Evolutionary conservation across 2,329 filamentous ascomycete genomes (phyloP).

Genomic region (Diaporthe aspalathi): DNA sequence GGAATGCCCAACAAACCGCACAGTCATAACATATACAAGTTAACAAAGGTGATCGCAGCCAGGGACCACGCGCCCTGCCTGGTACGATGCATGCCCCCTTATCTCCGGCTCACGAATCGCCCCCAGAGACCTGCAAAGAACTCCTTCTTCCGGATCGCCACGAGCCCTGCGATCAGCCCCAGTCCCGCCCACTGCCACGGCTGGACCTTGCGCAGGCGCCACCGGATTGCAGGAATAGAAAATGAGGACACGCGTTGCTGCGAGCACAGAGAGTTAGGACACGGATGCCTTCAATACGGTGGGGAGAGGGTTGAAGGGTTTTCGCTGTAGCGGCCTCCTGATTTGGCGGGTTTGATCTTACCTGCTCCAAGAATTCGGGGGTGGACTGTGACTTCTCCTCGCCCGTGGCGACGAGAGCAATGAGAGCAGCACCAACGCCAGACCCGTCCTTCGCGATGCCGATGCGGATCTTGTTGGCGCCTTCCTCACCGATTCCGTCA

Average conservation of each 20-base stretch:
- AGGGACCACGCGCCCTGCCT: neutral
- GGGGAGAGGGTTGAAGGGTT: neutral
- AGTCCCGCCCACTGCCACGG: slow-evolving; percentile 40
- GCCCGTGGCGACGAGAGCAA: slow-evolving; percentile 86
- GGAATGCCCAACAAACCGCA: slow-evolving; percentile 13
- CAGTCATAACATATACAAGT: slow-evolving; percentile 30
- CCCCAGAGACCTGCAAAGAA: slow-evolving; percentile 37
- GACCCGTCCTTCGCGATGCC: slow-evolving; percentile 97
- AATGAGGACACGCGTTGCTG: slow-evolving; percentile 36
- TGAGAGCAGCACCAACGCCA: slow-evolving; percentile 93
- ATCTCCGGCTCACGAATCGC: slow-evolving; percentile 30
- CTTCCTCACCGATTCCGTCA: slow-evolving; percentile 79
- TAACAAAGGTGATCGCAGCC: neutral
- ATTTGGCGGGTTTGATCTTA: slow-evolving; percentile 31
- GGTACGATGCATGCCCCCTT: slow-evolving; percentile 1
- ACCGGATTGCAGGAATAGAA: slow-evolving; percentile 33
- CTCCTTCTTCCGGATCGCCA: slow-evolving; percentile 32
- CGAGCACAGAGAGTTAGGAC: slow-evolving; percentile 12
- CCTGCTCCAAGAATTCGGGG: slow-evolving; percentile 37
- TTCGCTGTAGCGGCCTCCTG: neutral
- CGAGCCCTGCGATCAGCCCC: slow-evolving; percentile 33
- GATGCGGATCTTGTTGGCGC: slow-evolving; percentile 89
- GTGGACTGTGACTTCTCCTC: slow-evolving; percentile 60
- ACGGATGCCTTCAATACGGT: neutral
- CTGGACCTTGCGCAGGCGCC: slow-evolving; percentile 37